Base-by-base conservation (phyloP, 2,329 filamentous ascomycete species). In the Diaporthe sp. region DNA sequence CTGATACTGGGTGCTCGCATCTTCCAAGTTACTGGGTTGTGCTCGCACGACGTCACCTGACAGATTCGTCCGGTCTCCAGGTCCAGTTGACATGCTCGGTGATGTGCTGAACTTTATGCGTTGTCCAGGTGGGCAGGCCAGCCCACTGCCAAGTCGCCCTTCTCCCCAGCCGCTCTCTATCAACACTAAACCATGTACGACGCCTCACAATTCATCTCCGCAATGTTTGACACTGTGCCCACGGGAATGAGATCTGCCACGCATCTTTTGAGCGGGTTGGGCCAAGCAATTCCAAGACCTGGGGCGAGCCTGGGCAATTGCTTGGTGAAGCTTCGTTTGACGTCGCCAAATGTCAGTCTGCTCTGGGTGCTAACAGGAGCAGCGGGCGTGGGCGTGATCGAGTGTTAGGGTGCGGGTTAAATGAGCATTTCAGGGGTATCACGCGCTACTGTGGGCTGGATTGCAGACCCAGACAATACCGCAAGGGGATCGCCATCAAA, bases 311-410 rank as follows among this genome's bases (percentile, higher is more conserved):
- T 69, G 65, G 65, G 65, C 65, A 55, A 69, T 69, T 69, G 65
- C 65, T 69, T 69, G 65, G 46, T 69, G 65, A 69, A 69, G 65
- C 65, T 69, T 69, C 37, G 65, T 69, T 69, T 39, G 65, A 69
- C 65, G 65, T 69, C 65, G 31, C 46, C 12, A 25, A 22, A 42
- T 42, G 46, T 55, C 49, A 55, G 34, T 4, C 49, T 42, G 34
- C 8, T 3, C 49, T 4, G 13, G 22, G 9, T 42, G 65, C 34
- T 69, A 69, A 69, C 65, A 69, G 12, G n/a, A 53, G 9, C n/a
- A 0, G 46, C n/a, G 34, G 49, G 10, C 22, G 34, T 2, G 31
- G n/a, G 49, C 3, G 46, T 17, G 49, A 17, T 17, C 1, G 34
- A 8, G 15, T 55, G 65, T 28, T 69, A 69, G 46, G 34, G 9